Evolutionary conservation across 805 yeast genomes (phyloP), one percentile per base, ranked within the genome.

Genomic region (Zygosaccharomyces siamensis): DNA sequence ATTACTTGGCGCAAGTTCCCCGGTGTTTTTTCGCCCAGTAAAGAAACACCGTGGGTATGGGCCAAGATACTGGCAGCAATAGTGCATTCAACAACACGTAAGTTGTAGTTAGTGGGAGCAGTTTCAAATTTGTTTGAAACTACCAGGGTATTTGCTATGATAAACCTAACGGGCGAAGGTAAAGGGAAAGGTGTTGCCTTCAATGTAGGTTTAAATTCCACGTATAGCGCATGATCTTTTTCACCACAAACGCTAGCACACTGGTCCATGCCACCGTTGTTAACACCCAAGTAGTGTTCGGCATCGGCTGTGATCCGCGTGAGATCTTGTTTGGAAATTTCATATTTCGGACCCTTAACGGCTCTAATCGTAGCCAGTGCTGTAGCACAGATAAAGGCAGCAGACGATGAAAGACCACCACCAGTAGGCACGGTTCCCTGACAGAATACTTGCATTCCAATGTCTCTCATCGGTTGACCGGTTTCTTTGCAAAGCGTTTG

Each of bases 201-300:
- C 41, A 84, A 69, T 51, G 71, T 62, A 2, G 90, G 89, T 51
- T 74, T 72, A 67, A 83, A 84, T 54, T 77, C 78, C 16, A 84
- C 79, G 54, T 76, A 73, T 47, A 83, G 65, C 1, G 83, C 84
- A 53, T 83, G 78, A 50, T 72, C 73, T 37, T 65, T 68, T 57
- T 76, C 79, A 18, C 89, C 89, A 54, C 76, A 82, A 21, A 84
- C 74, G 0, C 85, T 78, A 3, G 89, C 89, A 43, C 84, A 76
- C 66, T 84, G 89, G 61, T 84, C 89, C 85, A 84, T 78, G 35
- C 89, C 89, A n/a, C 89, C 90, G 31, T 83, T 80, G 62, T 81
- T 83, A 45, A 84, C 85, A 31, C 89, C 89, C 32, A 84, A 80
- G 46, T 79, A 79, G 65, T 83, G 86, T 61, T 84, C 89, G 35